Evolutionary conservation across 2,329 filamentous ascomycete species (phyloP).

Genomic region (Exophiala spinifera): DNA sequence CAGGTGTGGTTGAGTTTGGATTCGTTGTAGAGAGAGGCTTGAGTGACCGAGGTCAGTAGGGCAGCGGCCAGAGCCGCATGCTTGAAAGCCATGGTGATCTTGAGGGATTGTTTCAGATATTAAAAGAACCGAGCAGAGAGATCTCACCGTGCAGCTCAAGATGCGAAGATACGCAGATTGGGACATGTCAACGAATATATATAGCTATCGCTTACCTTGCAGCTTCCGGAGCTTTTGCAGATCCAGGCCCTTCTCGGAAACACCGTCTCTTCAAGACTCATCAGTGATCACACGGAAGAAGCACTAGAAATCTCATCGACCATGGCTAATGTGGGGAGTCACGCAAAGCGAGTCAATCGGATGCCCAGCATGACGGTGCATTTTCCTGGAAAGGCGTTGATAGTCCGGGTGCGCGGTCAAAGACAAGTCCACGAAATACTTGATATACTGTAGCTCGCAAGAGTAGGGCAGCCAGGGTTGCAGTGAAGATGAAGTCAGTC

Average conservation of each 20-base stretch:
- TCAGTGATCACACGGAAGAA: no score
- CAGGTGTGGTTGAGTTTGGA: slow-evolving; percentile 58
- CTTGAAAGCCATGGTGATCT: slow-evolving; percentile 8
- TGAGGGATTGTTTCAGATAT: neutral
- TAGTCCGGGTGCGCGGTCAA: neutral
- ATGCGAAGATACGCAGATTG: neutral
- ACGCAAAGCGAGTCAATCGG: slow-evolving; percentile 15
- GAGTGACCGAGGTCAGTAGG: slow-evolving; percentile 3
- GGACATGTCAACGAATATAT: neutral
- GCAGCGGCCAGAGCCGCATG: slow-evolving; percentile 7
- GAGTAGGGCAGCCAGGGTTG: neutral
- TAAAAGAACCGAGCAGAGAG: neutral
- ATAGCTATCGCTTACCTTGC: neutral
- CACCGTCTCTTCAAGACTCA: slow-evolving; percentile 1
- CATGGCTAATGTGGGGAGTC: no score
- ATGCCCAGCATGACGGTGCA: slow-evolving; percentile 11
- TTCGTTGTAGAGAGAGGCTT: slow-evolving; percentile 42
- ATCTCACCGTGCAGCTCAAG: no score
- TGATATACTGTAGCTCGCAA: slow-evolving; percentile 1
- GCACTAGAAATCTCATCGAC: no score
- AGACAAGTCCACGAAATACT: neutral
- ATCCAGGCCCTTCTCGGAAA: neutral
- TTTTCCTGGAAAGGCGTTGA: slow-evolving; percentile 9
- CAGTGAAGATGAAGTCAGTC: neutral
- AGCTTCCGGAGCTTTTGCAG: neutral